phyloP scores from a whole-genome alignment of 2,329 filamentous ascomycete species.

The Monascus ruber region DNA sequence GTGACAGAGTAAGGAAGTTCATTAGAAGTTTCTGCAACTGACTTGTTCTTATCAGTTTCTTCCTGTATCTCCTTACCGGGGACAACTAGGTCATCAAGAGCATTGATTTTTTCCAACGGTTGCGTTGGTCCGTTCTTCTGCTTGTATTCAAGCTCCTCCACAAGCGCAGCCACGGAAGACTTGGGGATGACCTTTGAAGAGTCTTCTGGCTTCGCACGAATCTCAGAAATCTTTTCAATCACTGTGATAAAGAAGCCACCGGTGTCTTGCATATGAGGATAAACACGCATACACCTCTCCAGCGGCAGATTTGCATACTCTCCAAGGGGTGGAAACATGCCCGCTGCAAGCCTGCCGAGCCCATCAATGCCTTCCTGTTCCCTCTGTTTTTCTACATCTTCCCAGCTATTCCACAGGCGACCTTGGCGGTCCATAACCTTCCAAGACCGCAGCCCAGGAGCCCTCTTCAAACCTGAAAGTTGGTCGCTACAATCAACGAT shows the following conservation, averaged over 20 bases:
- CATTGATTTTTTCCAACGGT: constrained; percentile 26
- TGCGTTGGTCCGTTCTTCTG: constrained; percentile 17
- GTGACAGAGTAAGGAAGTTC: constrained; percentile 23
- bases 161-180: constrained; percentile 26
- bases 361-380: constrained; percentile 48
- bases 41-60: constrained; percentile 23
- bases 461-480: constrained; percentile 65
- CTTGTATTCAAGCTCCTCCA: constrained; percentile 23
- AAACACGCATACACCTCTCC: constrained; percentile 85
- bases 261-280: constrained; percentile 90
- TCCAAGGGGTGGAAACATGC: constrained; percentile 68
- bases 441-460: constrained; percentile 69
- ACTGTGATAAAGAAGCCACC: constrained; percentile 97
- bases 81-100: constrained; percentile 29
- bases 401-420: constrained; percentile 68
- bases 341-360: constrained; percentile 60
- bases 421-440: constrained; percentile 81
- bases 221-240: constrained; percentile 80
- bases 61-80: constrained; percentile 16
- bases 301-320: constrained; percentile 56
- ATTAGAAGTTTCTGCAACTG: constrained; percentile 23
- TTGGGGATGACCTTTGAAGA: constrained; percentile 23
- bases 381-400: constrained; percentile 62
- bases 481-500: constrained; percentile 73
- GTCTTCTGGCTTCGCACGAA: constrained; percentile 63